Base-by-base conservation (phyloP, 2,329 filamentous ascomycete genomes). In the Pseudocercospora fijiensis region DNA sequence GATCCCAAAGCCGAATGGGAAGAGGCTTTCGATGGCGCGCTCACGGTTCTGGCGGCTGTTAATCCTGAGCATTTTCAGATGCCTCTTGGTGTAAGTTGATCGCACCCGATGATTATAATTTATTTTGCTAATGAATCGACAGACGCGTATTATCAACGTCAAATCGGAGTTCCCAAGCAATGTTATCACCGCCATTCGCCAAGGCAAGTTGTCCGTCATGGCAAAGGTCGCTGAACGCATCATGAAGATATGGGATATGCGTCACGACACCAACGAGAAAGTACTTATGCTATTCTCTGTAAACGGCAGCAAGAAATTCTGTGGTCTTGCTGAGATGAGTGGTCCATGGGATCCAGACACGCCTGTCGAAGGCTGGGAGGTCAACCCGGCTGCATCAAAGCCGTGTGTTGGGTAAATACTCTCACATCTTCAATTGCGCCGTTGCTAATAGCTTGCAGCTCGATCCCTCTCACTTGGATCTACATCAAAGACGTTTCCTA, bases 401-500 rank as follows among this genome's bases (percentile, higher is more conserved):
- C 51, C 51, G 18, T 66, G 64, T 26, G 61, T 61, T 27, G 66
- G 62, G 59, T 67, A 61, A 55, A 60, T 62, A 3, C 61, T 61
- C 66, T 69, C 59, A 61, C 64, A 22, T n/a, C 37, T 27, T 51
- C 47, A 7, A 8, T 8, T 10, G 30, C 28, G 8, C 20, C 37
- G 41, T 47, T 33, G 55, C 66, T 70, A 51, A 69, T 53, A 18
- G 30, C 4, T n/a, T 18, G 13, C 64, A 75, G 73, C 3, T 49
- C 69, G 4, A 68, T 74, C 45, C 66, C 71, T 4, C 18, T 75
- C 26, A 71, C 65, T 1, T 74, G 72, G 69, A 55, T 69, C 24
- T 75, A 65, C 56, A 64, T 73, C 58, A 75, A 75, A 61, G 70
- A 75, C 52, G 69, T 74, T 11, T 52, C 65, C 2, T 75, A 70